Conservation (phyloP, 1,284 basidiomycete genomes). For the Schizophyllum amplum region DNA sequence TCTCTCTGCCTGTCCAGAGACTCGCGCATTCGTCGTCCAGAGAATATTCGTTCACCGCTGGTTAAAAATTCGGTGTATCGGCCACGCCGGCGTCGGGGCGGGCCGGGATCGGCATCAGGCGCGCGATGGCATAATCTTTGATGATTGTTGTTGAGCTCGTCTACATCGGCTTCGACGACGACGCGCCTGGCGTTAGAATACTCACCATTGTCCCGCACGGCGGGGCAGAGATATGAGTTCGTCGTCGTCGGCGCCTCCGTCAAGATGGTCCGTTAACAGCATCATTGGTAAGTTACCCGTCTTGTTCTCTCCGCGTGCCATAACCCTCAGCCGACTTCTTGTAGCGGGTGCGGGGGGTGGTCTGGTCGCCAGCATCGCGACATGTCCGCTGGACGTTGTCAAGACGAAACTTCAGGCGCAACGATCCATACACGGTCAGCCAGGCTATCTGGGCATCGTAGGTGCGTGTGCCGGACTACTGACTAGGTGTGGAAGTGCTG, state of each 20-base stretch:
- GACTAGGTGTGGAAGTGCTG: constrained; percentile 2
- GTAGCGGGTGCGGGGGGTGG: constrained; percentile 81
- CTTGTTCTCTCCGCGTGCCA: constrained; percentile 1
- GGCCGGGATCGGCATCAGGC: background rate
- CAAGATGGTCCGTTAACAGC: constrained; percentile 34
- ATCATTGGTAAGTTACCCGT: constrained; percentile 48
- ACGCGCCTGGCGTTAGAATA: background rate
- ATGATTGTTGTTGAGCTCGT: background rate
- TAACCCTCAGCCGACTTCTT: background rate
- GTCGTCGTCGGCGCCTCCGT: constrained; percentile 9
- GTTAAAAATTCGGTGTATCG: too few relatives aligned
- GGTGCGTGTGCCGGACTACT: constrained; percentile 35
- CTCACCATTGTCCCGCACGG: constrained; percentile 32
- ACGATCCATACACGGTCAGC: constrained; percentile 52
- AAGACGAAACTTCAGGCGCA: constrained; percentile 97
- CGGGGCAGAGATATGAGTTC: constrained; percentile 60
- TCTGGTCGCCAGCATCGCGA: constrained; percentile 87
- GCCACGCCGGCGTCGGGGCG: background rate
- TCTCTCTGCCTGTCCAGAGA: too few relatives aligned
- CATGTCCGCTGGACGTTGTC: constrained; percentile 95
- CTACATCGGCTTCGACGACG: background rate
- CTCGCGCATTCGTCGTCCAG: too few relatives aligned
- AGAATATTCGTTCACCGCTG: too few relatives aligned
- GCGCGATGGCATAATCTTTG: background rate
- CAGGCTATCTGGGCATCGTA: constrained; percentile 69